A percentile compares a stretch with the other conserved stretches of the same genome.
Evolutionary conservation across 2,329 filamentous ascomycete species (phyloP).

Genomic region (Talaromyces sp.): DNA sequence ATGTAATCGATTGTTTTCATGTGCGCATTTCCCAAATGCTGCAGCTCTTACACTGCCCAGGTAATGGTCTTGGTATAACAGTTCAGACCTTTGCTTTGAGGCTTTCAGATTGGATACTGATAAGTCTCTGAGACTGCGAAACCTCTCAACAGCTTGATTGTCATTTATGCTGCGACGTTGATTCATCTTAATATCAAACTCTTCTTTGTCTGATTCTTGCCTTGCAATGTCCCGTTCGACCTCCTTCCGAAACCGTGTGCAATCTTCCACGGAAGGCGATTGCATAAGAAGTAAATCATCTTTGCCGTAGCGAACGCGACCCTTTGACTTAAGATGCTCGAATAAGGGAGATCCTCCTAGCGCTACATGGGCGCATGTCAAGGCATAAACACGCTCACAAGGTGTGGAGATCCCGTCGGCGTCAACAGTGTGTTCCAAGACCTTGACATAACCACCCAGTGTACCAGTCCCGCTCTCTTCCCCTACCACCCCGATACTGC

Average conservation of each 20-base stretch:
- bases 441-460: conserved; percentile 6
- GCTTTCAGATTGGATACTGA: background rate
- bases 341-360: background rate
- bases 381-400: background rate
- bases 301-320: background rate
- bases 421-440: background rate
- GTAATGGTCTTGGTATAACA: background rate
- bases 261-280: background rate
- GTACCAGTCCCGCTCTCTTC: background rate
- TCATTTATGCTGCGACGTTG: background rate
- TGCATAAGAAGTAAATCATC: background rate
- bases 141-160: background rate
- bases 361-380: conserved; percentile 6
- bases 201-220: no score
- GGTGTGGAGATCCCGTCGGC: background rate
- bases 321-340: background rate
- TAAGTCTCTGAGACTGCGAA: background rate
- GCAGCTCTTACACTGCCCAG: background rate
- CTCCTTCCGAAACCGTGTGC: background rate
- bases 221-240: background rate
- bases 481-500: background rate
- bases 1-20: background rate
- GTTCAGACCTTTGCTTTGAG: background rate
- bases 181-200: background rate
- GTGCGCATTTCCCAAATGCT: background rate